Conservation (phyloP, 2,329 filamentous ascomycete genomes). For the Phyllosticta paracitricarpa region DNA sequence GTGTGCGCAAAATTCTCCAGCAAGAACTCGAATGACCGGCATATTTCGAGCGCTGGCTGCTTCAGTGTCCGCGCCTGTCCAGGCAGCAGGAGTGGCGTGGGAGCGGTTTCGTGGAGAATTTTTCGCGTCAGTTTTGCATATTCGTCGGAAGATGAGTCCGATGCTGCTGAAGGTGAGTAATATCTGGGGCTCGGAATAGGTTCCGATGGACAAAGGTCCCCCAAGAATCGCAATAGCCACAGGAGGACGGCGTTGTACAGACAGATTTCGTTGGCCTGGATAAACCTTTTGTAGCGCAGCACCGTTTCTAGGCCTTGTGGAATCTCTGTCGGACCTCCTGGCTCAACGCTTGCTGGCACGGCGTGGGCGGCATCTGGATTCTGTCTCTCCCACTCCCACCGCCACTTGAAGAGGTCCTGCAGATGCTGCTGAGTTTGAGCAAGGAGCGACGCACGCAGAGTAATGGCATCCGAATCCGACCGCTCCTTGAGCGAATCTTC, state of each 20-base stretch:
- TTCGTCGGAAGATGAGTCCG: not conserved
- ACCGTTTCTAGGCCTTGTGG: constrained; percentile 5
- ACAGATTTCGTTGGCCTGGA: constrained; percentile 11
- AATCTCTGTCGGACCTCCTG: not conserved
- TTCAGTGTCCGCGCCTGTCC: constrained; percentile 6
- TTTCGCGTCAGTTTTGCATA: not conserved
- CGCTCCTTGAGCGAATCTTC: constrained; percentile 5
- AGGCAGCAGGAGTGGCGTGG: constrained; percentile 9
- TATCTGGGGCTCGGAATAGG: not conserved
- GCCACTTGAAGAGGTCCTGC: constrained; percentile 12
- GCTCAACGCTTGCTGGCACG: not conserved
- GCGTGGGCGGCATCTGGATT: constrained; percentile 12
- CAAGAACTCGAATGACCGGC: constrained; percentile 12
- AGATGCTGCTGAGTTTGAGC: constrained; percentile 5
- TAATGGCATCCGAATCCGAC: not conserved
- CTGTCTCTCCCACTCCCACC: constrained; percentile 11
- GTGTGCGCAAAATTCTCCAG: constrained; percentile 1
- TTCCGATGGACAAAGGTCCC: constrained; percentile 1
- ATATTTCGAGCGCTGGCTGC: constrained; percentile 13
- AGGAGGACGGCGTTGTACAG: constrained; percentile 12
- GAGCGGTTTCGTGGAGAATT: not conserved
- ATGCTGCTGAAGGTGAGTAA: not conserved
- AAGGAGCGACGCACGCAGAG: not conserved
- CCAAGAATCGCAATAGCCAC: constrained; percentile 10
- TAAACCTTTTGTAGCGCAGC: constrained; percentile 8